Evolutionary conservation across 805 yeast species (phyloP).

Genomic region (Candida ovalis): DNA sequence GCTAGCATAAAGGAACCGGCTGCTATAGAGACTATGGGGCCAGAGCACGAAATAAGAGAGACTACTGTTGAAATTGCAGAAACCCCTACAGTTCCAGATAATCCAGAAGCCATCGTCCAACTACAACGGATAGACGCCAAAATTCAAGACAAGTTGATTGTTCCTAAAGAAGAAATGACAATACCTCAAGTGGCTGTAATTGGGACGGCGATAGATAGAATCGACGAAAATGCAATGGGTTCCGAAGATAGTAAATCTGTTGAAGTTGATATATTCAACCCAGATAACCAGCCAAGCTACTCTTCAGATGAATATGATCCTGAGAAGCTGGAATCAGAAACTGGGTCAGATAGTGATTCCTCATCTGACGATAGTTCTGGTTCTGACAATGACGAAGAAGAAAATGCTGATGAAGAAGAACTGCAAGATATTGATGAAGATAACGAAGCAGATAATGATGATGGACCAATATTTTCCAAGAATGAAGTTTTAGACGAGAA

Average conservation of each 20-base stretch:
- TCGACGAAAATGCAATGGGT: not conserved
- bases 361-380: conserved; percentile 9
- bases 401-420: conserved; percentile 20
- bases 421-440: conserved; percentile 23
- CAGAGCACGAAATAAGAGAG: not conserved
- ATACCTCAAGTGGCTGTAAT: no score
- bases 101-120: not conserved
- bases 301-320: conserved; percentile 23
- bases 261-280: conserved; percentile 17
- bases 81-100: not conserved
- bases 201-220: no score
- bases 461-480: conserved; percentile 72
- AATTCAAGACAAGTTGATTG: not conserved
- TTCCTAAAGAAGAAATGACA: not conserved
- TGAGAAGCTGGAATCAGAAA: conserved; percentile 14
- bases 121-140: not conserved
- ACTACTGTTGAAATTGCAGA: not conserved
- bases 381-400: conserved; percentile 14
- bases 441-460: conserved; percentile 37
- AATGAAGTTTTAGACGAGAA: conserved; percentile 71
- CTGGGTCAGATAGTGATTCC: conserved; percentile 18
- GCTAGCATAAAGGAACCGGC: not conserved
- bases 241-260: not conserved
- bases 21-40: not conserved
- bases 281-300: conserved; percentile 14